These are phyloP conservation scores for Lanmaoa pseudosensibilis DNA, from an alignment of 768 basidiomycete species.

Conservation along the genomic window DNA sequence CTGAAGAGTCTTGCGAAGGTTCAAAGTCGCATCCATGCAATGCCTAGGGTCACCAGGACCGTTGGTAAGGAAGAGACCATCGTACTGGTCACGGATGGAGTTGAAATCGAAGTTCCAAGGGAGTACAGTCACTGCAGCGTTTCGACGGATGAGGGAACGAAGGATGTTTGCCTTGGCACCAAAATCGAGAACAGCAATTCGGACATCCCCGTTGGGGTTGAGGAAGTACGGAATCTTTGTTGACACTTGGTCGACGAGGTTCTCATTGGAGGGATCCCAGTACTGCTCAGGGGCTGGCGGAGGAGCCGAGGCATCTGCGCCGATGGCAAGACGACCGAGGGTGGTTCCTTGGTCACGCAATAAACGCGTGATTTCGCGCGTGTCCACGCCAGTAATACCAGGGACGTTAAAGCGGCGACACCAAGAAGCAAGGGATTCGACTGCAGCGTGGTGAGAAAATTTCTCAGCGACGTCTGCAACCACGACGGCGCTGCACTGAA, in stretches of 20 bases:
- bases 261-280: constrained; percentile 91
- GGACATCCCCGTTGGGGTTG: constrained; percentile 84
- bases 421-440: constrained; percentile 92
- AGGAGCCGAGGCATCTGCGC: constrained; percentile 61
- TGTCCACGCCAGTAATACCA: constrained; percentile 95
- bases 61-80: constrained; percentile 95
- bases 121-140: constrained; percentile 89
- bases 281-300: constrained; percentile 69
- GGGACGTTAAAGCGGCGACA: constrained; percentile 88
- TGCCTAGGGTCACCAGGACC: constrained; percentile 93
- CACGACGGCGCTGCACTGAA: constrained; percentile 91
- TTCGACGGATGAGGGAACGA: constrained; percentile 87
- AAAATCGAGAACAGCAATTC: constrained; percentile 95
- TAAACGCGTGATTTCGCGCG: constrained; percentile 90
- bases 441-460: constrained; percentile 92
- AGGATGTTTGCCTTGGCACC: constrained; percentile 98
- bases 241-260: constrained; percentile 92
- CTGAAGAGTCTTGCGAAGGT: constrained; percentile 75
- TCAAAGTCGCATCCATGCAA: constrained; percentile 80
- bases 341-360: constrained; percentile 97
- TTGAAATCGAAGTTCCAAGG: constrained; percentile 99
- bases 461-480: constrained; percentile 94
- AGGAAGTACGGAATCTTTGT: constrained; percentile 81
- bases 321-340: constrained; percentile 86
- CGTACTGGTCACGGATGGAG: constrained; percentile 81